These are phyloP conservation scores for Puccinellia tenuiflora DNA, from an alignment of 176 grass and related monocot genomes.

Conservation along the genomic window DNA sequence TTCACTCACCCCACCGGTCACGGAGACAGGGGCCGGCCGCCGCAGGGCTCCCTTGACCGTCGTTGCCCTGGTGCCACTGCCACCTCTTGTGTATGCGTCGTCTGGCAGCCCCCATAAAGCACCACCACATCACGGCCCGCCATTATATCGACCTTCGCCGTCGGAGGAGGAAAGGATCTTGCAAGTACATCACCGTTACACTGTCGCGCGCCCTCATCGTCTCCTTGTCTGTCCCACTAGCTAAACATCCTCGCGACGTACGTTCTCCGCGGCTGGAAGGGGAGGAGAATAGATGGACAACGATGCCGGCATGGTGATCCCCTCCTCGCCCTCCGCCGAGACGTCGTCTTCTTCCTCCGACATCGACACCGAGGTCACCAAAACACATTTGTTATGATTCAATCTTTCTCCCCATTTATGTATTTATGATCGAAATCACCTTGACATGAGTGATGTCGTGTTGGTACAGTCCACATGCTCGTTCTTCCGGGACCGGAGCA, in stretches of 20 bases:
- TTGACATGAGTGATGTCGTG: background rate
- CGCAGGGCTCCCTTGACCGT: constrained; percentile 1
- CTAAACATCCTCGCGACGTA: background rate
- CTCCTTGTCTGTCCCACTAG: background rate
- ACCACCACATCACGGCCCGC: background rate
- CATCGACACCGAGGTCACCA: constrained; percentile 69
- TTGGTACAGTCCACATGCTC: constrained; percentile 74
- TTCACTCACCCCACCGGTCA: background rate
- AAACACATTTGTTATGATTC: background rate
- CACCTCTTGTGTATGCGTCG: constrained; percentile 1
- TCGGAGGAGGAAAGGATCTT: background rate
- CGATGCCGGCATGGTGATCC: constrained; percentile 38
- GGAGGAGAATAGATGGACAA: constrained; percentile 45
- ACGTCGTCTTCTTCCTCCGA: constrained; percentile 82
- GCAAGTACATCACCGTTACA: background rate
- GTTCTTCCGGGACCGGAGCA: constrained; percentile 88
- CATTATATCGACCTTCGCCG: background rate
- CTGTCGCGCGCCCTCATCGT: background rate
- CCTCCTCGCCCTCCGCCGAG: constrained; percentile 60
- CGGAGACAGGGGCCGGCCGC: background rate
- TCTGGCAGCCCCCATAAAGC: background rate
- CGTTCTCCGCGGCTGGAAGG: background rate
- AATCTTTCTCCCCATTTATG: background rate
- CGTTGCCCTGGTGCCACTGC: constrained; percentile 8
- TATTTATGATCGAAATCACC: background rate